A percentile compares a stretch with the other conserved stretches of the same genome.
Evolutionary conservation across 768 basidiomycete genomes (phyloP).

Genomic region (Coprinopsis strossmayeri): DNA sequence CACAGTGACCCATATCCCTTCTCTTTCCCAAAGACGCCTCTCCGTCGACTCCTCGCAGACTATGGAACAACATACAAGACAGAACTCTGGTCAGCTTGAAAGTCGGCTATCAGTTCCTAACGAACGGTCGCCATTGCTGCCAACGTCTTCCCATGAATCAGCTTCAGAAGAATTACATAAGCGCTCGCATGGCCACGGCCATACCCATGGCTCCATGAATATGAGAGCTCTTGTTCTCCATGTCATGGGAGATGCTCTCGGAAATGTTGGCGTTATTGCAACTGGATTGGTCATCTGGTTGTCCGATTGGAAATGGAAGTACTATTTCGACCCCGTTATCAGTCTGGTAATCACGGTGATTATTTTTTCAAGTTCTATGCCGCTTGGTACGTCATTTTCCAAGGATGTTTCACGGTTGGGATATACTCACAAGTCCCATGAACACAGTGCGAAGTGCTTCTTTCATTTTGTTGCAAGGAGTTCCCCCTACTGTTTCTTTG

Average conservation of each 20-base stretch:
- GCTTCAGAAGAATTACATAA: not conserved
- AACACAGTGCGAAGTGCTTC: conserved; percentile 76
- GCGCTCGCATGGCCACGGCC: conserved; percentile 28
- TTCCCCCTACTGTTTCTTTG: conserved; percentile 82
- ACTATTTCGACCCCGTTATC: conserved; percentile 90
- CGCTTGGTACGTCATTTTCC: conserved; percentile 53
- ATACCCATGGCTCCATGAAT: conserved; percentile 88
- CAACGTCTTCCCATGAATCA: not conserved
- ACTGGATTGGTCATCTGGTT: conserved; percentile 95
- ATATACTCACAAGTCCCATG: not conserved
- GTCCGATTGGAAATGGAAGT: conserved; percentile 76
- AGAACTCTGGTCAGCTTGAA: not conserved
- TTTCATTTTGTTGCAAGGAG: conserved; percentile 92
- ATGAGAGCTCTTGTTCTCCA: conserved; percentile 95
- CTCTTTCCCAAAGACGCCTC: conserved; percentile 18
- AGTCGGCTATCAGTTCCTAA: not conserved
- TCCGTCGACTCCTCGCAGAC: conserved; percentile 19
- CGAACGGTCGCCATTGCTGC: conserved; percentile 8
- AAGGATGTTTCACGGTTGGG: too few relatives aligned
- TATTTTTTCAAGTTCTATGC: conserved; percentile 93
- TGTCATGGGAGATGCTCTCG: conserved; percentile 94
- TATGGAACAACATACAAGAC: conserved; percentile 5
- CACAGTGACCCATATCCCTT: conserved; percentile 23
- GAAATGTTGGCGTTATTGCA: conserved; percentile 95
- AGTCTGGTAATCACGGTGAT: conserved; percentile 92